Percentiles rank a stretch among this genome's conserved stretches.
Evolutionary conservation across 176 grass and related monocot genomes (phyloP).

Genomic region (Eleusine coracana): DNA sequence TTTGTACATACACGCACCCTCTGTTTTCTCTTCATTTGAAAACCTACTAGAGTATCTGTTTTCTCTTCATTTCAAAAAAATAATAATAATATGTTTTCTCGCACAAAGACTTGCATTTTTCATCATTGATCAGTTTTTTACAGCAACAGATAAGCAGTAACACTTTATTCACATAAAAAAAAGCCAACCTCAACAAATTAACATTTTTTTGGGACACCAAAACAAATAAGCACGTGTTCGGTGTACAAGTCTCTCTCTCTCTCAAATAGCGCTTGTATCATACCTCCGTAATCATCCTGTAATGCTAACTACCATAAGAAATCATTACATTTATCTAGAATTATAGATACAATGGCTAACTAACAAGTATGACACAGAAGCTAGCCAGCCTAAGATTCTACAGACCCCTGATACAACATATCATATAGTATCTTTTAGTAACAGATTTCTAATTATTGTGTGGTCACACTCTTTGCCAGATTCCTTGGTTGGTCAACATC

Average conservation of each 20-base stretch:
- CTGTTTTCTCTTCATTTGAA: no score
- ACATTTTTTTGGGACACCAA: background rate
- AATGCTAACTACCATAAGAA: background rate
- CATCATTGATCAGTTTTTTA: background rate
- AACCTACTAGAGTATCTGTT: no score
- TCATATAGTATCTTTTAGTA: no score
- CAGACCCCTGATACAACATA: background rate
- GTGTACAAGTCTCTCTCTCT: background rate
- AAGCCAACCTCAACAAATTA: background rate
- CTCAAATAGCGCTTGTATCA: background rate
- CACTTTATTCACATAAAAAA: background rate
- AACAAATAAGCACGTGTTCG: background rate
- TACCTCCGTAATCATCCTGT: background rate
- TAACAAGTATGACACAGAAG: background rate
- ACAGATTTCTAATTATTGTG: constrained; percentile 31
- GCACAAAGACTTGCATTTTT: no score
- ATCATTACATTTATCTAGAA: background rate
- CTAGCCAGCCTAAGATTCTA: background rate
- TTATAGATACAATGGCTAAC: background rate
- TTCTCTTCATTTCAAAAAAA: no score
- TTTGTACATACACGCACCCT: no score
- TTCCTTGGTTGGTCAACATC: constrained; percentile 84
- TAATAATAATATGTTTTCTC: no score
- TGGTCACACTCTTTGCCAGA: constrained; percentile 89
- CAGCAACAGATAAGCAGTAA: no score